These are phyloP conservation scores for Aspergillus floridensis DNA, from an alignment of 2,329 filamentous ascomycete species.

Conservation along the genomic window DNA sequence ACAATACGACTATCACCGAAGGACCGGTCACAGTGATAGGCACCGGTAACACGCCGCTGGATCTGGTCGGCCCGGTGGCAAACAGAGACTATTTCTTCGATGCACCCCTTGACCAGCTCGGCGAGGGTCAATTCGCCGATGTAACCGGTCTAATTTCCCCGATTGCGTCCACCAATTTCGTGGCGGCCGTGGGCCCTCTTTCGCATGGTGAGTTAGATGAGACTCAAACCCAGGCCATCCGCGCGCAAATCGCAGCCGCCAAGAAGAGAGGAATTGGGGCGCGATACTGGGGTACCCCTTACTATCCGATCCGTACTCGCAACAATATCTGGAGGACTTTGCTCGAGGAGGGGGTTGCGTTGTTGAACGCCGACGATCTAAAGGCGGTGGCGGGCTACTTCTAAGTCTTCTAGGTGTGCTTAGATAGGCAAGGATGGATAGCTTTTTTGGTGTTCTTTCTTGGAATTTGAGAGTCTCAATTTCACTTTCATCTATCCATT, in stretches of 20 bases:
- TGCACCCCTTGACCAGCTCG: conserved; percentile 50
- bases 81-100: conserved; percentile 61
- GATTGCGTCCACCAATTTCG: conserved; percentile 55
- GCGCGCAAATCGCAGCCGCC: conserved; percentile 53
- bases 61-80: conserved; percentile 47
- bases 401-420: conserved; percentile 8
- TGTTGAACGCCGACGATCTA: conserved; percentile 65
- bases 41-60: conserved; percentile 56
- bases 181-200: conserved; percentile 38
- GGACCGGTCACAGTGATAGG: conserved; percentile 61
- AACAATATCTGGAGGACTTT: conserved; percentile 59
- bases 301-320: conserved; percentile 57
- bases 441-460: background rate
- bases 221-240: conserved; percentile 50
- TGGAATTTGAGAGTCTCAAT: background rate
- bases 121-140: conserved; percentile 39
- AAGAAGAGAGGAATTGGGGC: conserved; percentile 57
- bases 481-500: background rate
- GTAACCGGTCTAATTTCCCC: conserved; percentile 52
- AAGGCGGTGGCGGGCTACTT: conserved; percentile 47
- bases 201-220: conserved; percentile 32
- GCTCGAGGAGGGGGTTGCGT: conserved; percentile 56
- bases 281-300: conserved; percentile 63
- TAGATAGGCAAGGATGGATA: background rate
- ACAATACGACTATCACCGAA: conserved; percentile 43